Conservation (phyloP, 108 stramenopile genomes). For the Stephanodiscus triporus region DNA sequence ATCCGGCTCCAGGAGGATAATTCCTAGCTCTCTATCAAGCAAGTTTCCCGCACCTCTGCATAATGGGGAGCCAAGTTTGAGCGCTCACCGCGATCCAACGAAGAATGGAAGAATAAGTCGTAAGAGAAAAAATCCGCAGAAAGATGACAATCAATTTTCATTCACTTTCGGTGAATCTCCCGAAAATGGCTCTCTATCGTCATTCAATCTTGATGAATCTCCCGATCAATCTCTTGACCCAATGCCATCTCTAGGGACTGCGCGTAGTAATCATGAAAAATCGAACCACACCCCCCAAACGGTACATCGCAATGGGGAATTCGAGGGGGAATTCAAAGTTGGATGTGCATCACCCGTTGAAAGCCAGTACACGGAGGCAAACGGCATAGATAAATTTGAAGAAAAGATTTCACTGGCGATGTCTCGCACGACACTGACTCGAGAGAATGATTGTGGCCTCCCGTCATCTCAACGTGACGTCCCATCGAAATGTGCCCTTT, state of each 20-base stretch:
- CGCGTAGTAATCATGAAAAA: conserved; percentile 4
- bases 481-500: conserved; percentile 14
- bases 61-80: conserved; percentile 1
- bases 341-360: not conserved
- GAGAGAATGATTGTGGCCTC: not conserved
- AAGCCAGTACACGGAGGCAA: conserved; percentile 9
- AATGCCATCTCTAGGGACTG: not conserved
- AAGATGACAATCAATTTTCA: conserved; percentile 6
- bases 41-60: conserved; percentile 4
- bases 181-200: not conserved
- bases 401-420: conserved; percentile 35
- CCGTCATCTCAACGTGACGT: not conserved
- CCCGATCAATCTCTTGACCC: not conserved
- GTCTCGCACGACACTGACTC: conserved; percentile 27
- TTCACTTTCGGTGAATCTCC: conserved; percentile 1
- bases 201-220: conserved; percentile 9
- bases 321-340: not conserved
- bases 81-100: conserved; percentile 34
- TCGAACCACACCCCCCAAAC: conserved; percentile 9
- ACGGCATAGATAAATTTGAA: conserved; percentile 20
- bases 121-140: conserved; percentile 22
- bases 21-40: conserved; percentile 4
- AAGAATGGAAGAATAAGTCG: conserved; percentile 40
- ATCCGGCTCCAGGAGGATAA: not conserved
- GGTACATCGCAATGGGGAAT: not conserved